Evolutionary conservation across 2,329 filamentous ascomycete genomes (phyloP).

Genomic region (Karstenula rhodostoma): DNA sequence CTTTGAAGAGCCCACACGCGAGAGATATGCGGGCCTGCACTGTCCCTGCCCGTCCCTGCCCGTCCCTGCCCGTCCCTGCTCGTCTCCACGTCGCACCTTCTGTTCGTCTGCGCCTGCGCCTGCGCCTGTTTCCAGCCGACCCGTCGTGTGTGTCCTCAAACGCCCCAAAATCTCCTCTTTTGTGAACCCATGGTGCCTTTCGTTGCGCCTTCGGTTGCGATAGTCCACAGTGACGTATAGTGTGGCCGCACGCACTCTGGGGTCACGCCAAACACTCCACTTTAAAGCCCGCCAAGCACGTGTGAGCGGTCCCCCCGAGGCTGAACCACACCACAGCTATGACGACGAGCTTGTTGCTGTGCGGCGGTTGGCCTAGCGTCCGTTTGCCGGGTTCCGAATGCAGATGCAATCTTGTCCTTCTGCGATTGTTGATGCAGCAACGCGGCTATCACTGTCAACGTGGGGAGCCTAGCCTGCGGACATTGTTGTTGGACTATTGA

Average conservation of each 20-base stretch:
- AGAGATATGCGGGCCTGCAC: neutral
- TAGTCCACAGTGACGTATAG: constrained; percentile 5
- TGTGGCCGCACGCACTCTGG: neutral
- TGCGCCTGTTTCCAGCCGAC: neutral
- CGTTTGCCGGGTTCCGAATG: neutral
- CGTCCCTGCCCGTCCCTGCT: neutral
- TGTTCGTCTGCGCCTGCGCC: neutral
- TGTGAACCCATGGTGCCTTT: constrained; percentile 1
- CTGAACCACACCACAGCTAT: neutral
- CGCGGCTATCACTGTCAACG: neutral
- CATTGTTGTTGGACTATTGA: neutral
- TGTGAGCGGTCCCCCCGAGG: neutral
- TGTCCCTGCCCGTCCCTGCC: neutral
- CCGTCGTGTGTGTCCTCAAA: neutral
- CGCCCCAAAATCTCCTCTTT: neutral
- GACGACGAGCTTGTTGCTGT: neutral
- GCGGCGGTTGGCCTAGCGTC: neutral
- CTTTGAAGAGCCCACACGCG: neutral
- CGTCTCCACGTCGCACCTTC: neutral
- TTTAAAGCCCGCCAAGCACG: constrained; percentile 6
- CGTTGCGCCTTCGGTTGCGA: neutral
- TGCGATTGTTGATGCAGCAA: neutral
- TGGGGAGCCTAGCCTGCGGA: neutral
- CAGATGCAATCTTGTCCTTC: neutral
- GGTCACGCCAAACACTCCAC: constrained; percentile 13